Percentiles rank a stretch among this genome's conserved stretches.
Evolutionary conservation across 805 yeast genomes (phyloP).

Genomic region (Ogataea minuta): DNA sequence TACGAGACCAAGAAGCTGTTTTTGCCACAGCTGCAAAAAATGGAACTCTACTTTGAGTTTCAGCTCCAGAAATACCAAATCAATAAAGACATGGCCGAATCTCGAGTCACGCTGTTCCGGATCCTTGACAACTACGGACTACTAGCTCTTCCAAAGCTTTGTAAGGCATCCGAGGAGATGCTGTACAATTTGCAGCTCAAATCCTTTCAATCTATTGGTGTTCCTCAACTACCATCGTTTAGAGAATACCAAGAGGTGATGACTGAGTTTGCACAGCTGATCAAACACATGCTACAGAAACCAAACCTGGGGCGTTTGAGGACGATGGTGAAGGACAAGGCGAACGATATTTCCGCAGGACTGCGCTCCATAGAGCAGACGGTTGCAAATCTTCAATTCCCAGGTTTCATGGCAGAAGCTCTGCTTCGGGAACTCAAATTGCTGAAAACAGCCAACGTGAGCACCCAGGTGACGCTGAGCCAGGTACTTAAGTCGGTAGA

Average conservation of each 20-base stretch:
- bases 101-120: constrained; percentile 26
- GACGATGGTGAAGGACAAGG: constrained; percentile 15
- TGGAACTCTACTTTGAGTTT: constrained; percentile 17
- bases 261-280: constrained; percentile 15
- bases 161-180: constrained; percentile 32
- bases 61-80: constrained; percentile 12
- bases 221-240: constrained; percentile 62
- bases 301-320: constrained; percentile 16
- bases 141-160: constrained; percentile 29
- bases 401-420: constrained; percentile 8
- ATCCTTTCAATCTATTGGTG: constrained; percentile 76
- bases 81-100: constrained; percentile 19
- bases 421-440: constrained; percentile 12
- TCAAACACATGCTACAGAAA: constrained; percentile 3
- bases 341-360: constrained; percentile 15
- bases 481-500: constrained; percentile 18
- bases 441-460: constrained; percentile 32
- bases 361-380: constrained; percentile 11
- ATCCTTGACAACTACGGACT: constrained; percentile 25
- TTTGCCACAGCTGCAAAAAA: constrained; percentile 12
- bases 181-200: constrained; percentile 66
- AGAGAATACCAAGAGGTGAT: constrained; percentile 32
- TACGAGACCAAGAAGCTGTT: constrained; percentile 21
- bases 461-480: constrained; percentile 25
- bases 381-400: constrained; percentile 10